Evolutionary conservation across 148 eudicot genomes (phyloP).

Genomic region (Chenopodium suecicum): DNA sequence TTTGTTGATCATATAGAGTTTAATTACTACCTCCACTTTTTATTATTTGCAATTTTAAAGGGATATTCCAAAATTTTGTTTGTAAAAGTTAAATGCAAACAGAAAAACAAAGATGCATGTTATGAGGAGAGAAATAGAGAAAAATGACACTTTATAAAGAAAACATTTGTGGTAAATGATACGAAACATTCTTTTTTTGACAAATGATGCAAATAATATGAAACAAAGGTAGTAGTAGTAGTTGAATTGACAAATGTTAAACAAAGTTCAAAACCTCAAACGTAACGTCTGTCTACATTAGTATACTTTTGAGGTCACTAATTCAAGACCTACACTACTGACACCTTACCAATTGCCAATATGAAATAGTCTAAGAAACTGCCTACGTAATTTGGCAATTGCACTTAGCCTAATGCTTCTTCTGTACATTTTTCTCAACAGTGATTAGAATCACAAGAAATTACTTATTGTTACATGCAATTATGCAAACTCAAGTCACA

Average conservation of each 20-base stretch:
- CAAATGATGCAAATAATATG: too few species aligned
- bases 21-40: too few species aligned
- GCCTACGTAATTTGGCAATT: neutral
- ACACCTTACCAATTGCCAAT: neutral
- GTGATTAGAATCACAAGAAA: neutral
- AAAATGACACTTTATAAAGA: too few species aligned
- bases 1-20: too few species aligned
- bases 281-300: neutral
- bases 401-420: neutral
- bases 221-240: too few species aligned
- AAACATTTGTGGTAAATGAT: too few species aligned
- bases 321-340: neutral
- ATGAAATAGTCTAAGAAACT: neutral
- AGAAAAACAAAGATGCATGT: too few species aligned
- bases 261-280: neutral
- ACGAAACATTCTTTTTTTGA: too few species aligned
- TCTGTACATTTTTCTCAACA: neutral
- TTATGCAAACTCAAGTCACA: neutral
- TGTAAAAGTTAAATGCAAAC: too few species aligned
- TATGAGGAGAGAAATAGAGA: too few species aligned
- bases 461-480: neutral
- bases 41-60: too few species aligned
- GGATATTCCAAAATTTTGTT: too few species aligned
- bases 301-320: neutral
- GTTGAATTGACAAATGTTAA: neutral